Conservation (phyloP, 2,329 filamentous ascomycete genomes). For the Calycina marina region DNA sequence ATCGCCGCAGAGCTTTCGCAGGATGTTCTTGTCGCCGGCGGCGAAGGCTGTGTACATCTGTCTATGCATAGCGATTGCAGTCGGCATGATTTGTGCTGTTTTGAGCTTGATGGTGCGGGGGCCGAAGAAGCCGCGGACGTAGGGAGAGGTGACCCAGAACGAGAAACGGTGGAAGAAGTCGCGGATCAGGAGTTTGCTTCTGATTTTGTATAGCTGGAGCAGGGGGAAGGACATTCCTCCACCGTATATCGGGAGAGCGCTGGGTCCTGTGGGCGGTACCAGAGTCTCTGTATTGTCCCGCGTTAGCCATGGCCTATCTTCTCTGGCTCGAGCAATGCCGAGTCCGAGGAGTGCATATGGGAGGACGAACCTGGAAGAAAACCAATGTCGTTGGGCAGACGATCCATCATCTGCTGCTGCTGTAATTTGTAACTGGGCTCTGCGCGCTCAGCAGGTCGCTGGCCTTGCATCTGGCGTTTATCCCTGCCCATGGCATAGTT, state of each 20-base stretch:
- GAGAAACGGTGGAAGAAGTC: no score
- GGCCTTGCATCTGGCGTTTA: no score
- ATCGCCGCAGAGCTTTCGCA: constrained; percentile 38
- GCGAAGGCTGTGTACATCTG: constrained; percentile 49
- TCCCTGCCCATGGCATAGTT: no score
- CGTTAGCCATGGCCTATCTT: constrained; percentile 13
- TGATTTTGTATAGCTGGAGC: no score
- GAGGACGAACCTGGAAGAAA: constrained; percentile 13
- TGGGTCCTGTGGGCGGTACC: constrained; percentile 21
- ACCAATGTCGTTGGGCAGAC: constrained; percentile 15
- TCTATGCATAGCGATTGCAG: constrained; percentile 43
- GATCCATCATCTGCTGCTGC: constrained; percentile 5
- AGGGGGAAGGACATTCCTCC: constrained; percentile 6
- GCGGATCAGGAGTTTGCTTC: no score
- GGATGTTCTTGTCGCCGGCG: constrained; percentile 34
- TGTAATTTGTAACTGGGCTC: constrained; percentile 10
- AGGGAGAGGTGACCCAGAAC: no score
- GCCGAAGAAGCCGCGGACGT: no score
- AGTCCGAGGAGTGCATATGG: constrained; percentile 5
- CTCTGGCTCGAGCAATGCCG: no score
- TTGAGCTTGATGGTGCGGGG: constrained; percentile 27
- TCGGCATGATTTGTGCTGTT: constrained; percentile 30
- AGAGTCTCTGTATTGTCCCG: constrained; percentile 22
- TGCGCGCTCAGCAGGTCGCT: constrained; percentile 1
- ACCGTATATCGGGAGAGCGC: no score